Evolutionary conservation across 331 rosid genomes (phyloP).

Genomic region (Malus hybrid): DNA sequence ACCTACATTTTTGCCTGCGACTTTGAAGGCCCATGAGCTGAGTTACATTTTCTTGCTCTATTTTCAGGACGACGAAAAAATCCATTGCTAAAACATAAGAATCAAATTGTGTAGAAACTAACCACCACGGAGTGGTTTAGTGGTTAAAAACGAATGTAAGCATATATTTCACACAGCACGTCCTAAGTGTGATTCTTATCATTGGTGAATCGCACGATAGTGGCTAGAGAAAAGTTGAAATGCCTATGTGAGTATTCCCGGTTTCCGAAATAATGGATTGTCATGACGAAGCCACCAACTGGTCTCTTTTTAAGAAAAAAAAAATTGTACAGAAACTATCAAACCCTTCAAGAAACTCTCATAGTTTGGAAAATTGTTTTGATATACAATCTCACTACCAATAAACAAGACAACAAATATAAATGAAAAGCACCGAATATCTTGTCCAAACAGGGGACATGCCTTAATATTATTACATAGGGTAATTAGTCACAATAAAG

Average conservation of each 20-base stretch:
- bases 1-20: too few species aligned
- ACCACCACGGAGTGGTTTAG: too few species aligned
- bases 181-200: rapidly evolving
- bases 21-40: too few species aligned
- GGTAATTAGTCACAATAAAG: too few species aligned
- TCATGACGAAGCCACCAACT: too few species aligned
- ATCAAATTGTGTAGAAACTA: background rate
- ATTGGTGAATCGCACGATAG: too few species aligned
- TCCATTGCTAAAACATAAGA: background rate
- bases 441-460: background rate
- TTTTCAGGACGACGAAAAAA: background rate
- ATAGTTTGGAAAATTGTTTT: background rate
- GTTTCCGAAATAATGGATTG: too few species aligned
- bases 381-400: too few species aligned
- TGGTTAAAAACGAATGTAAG: too few species aligned
- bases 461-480: background rate
- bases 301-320: too few species aligned
- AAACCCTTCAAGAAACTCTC: background rate
- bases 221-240: rapidly evolving
- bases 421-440: background rate
- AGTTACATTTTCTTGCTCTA: background rate
- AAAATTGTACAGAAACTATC: background rate
- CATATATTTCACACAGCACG: rapidly evolving
- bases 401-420: background rate
- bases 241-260: too few species aligned